A percentile compares a stretch with the other conserved stretches of the same genome.
phyloP scores from a whole-genome alignment of 2,329 filamentous ascomycete species.

The Leptographium lundbergii region DNA sequence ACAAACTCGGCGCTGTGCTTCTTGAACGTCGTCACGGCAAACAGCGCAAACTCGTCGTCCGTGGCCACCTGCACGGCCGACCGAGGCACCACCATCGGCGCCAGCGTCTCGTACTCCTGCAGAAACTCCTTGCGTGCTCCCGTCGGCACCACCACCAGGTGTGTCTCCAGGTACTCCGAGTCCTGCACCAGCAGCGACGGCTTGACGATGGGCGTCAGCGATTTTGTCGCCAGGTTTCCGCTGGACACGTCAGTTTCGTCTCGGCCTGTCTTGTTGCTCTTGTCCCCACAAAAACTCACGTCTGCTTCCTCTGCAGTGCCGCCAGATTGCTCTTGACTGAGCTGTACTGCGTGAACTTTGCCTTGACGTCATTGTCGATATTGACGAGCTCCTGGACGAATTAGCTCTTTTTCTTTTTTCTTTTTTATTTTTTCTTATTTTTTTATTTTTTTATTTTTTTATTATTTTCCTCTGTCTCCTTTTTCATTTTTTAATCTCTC shows the following conservation, averaged over 20 bases:
- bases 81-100: conserved; percentile 86
- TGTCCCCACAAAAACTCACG: conserved; percentile 31
- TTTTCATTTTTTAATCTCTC: neutral
- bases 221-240: conserved; percentile 89
- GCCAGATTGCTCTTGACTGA: conserved; percentile 75
- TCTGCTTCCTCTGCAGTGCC: conserved; percentile 74
- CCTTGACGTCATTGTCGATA: conserved; percentile 91
- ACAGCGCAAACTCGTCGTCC: conserved; percentile 83
- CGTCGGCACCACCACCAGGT: conserved; percentile 78
- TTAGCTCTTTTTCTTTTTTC: neutral
- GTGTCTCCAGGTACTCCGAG: conserved; percentile 94
- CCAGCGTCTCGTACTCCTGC: conserved; percentile 74
- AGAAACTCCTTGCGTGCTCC: conserved; percentile 77
- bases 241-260: conserved; percentile 25
- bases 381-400: conserved; percentile 62
- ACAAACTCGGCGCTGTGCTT: conserved; percentile 80
- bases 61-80: conserved; percentile 68
- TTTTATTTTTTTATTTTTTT: no score
- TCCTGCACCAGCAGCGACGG: conserved; percentile 70
- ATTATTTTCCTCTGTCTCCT: neutral
- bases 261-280: no score
- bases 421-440: neutral
- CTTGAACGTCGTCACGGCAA: conserved; percentile 85
- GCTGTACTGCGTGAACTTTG: conserved; percentile 91
- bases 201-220: conserved; percentile 77